Evolutionary conservation across 805 yeast genomes (phyloP).

Genomic region (Candida odintsovae): DNA sequence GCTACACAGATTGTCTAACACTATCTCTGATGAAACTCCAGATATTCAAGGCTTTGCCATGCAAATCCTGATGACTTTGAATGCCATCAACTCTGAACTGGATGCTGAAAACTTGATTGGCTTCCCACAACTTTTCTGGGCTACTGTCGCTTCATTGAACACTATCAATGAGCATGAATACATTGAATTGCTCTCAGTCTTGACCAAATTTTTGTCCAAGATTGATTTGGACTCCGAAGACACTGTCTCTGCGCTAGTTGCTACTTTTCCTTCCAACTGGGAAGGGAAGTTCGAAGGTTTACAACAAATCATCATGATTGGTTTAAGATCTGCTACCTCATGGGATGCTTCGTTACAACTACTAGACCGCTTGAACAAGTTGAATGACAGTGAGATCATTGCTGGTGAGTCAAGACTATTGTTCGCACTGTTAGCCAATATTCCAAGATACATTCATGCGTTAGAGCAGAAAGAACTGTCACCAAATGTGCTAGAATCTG

Average conservation of each 20-base stretch:
- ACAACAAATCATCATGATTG: constrained; percentile 72
- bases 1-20: constrained; percentile 88
- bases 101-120: constrained; percentile 73
- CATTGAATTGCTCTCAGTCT: constrained; percentile 76
- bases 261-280: constrained; percentile 94
- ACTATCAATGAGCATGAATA: constrained; percentile 92
- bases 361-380: constrained; percentile 60
- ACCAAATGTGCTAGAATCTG: constrained; percentile 45
- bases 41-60: constrained; percentile 96
- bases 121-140: constrained; percentile 95
- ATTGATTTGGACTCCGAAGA: constrained; percentile 83
- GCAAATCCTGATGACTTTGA: constrained; percentile 94
- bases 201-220: constrained; percentile 78
- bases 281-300: constrained; percentile 90
- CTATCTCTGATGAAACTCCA: constrained; percentile 80
- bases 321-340: constrained; percentile 75
- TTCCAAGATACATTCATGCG: constrained; percentile 83
- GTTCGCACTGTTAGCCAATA: constrained; percentile 65
- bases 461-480: constrained; percentile 51
- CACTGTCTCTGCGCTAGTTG: constrained; percentile 73
- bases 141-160: constrained; percentile 82
- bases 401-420: constrained; percentile 67
- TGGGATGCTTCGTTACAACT: constrained; percentile 73
- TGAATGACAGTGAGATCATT: constrained; percentile 70
- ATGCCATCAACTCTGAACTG: constrained; percentile 84